Base-by-base conservation (phyloP, 305 asterid species). In the Ajuga reptans region DNA sequence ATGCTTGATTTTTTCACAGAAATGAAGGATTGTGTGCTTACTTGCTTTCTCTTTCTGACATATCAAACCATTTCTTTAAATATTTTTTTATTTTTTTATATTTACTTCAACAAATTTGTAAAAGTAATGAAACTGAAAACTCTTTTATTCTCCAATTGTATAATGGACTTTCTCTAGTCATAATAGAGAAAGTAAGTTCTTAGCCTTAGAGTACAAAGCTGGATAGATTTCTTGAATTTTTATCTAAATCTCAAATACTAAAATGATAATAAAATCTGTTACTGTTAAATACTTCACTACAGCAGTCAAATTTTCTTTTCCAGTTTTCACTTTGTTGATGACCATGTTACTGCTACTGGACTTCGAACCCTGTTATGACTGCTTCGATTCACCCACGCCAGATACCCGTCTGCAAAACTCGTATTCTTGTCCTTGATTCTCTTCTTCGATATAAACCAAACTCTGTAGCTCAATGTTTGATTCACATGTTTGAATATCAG, bases 291-390 rank as follows among this genome's bases (percentile, higher is more conserved):
- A 11, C 54, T 51, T 37, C 12, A 24, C 41, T 45, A 31, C 36
- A 6, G 65, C 36, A 64, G 56, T 27, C 29, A 11, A 39, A 66
- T 18, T 10, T 18, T 39, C 9, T 39, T 39, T 39, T 39, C 45
- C 45, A 39, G 45, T 39, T 71, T 39, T 81, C 79, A 69, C 78
- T 81, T 74, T 71, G 64, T 71, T 21, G 83, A 75, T 65, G 75
- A 72, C 96, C 98, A 90, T 69, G 95, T 80, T 56, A 90, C 95
- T 67, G 95, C 84, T 69, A 92, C 77, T 15, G 98, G 96, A 78
- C 98, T 90, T 67, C 78, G 85, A 27, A 90, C 95, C 82, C 77
- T 76, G 82, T 78, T 69, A 15, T 80, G 63, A 58, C 79, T 73
- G 47, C 72, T 77, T 41, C 77, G 65, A 15, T 79, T 84, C 85